Base-by-base conservation (phyloP, 345 rosid species). In the Microthlaspi erraticum region DNA sequence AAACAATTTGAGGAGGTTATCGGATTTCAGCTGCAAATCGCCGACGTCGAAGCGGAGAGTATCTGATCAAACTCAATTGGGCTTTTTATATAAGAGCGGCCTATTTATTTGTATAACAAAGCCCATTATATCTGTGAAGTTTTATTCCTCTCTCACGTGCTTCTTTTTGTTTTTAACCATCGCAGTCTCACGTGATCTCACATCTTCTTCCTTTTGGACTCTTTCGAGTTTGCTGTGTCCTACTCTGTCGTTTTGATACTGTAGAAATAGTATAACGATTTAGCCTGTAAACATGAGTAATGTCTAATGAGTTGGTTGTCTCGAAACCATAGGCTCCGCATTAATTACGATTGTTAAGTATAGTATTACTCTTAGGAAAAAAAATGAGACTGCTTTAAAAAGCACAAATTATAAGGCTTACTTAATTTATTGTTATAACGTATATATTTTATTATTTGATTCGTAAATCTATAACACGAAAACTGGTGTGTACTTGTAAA, bases 11-110 rank as follows among this genome's bases (percentile, higher is more conserved):
- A 64, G 56, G 8, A 64, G 56, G 42, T 26, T 46, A 12, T 37
- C 69, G 17, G 49, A 18, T 71, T 50, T 46, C 5, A 26, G 13
- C 43, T 61, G 45, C 43, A 36, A 44, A 72, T 46, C 66, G 71
- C 71, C 71, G 71, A 64, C 71, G 77, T 53, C 19, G 76, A 42
- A 43, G 53, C 14, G 37, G 56, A 34, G 41, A 18, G 11, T 26
- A 6, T 17, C 29, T 2, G 29, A 26, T 26, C 29, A 26, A 34
- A 34, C 1, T 5, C 2, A 20, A 3, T 31, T 73, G 52, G 66
- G 71, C 64, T 26, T 36, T 16, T 6, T 11, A 16, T 8, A 64
- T 12, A 6, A 45, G 0, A n/a, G 3, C 11, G 69, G 53, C 71
- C 50, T 12, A 9, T 38, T 46, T 17, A 3, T 18, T 38, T n/a